Percentiles rank a stretch among this genome's conserved stretches.
Evolutionary conservation across 352 stramenopile genomes (phyloP).

Genomic region (Lagenidium sp.): DNA sequence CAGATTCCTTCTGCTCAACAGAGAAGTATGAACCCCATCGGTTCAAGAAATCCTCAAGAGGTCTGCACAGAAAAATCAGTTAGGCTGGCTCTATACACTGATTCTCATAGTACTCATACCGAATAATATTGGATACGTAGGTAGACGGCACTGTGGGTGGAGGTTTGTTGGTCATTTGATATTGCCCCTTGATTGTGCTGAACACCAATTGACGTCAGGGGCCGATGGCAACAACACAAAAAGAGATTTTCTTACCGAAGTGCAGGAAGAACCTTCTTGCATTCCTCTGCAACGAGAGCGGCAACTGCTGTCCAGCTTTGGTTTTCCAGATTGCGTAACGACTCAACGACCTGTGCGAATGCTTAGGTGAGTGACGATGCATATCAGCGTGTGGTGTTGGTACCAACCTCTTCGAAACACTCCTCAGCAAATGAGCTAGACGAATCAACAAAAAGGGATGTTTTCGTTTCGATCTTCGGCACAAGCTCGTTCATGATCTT

Average conservation of each 20-base stretch:
- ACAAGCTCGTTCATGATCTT: conserved; percentile 52
- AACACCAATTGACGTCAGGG: conserved; percentile 2
- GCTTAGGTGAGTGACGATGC: no score
- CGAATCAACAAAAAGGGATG: conserved; percentile 38
- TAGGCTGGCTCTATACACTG: not conserved
- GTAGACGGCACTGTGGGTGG: conserved; percentile 52
- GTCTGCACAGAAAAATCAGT: conserved; percentile 20
- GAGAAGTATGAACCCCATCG: conserved; percentile 63
- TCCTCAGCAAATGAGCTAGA: conserved; percentile 32
- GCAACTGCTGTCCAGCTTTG: conserved; percentile 59
- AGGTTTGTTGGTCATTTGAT: conserved; percentile 87
- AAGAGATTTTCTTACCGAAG: conserved; percentile 71
- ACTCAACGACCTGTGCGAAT: no score
- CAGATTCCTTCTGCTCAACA: conserved; percentile 20
- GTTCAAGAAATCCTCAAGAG: conserved; percentile 59
- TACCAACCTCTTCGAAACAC: conserved; percentile 20
- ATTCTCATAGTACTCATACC: conserved; percentile 15
- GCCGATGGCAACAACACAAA: no score
- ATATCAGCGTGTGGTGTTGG: no score
- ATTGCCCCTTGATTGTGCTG: conserved; percentile 83
- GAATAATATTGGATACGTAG: conserved; percentile 71
- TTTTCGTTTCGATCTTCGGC: conserved; percentile 15
- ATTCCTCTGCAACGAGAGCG: conserved; percentile 58
- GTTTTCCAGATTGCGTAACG: conserved; percentile 37
- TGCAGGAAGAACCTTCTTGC: conserved; percentile 81